A percentile compares a stretch with the other conserved stretches of the same genome.
Evolutionary conservation across 148 eudicot genomes (phyloP).

Genomic region (Euryodendron excelsum): DNA sequence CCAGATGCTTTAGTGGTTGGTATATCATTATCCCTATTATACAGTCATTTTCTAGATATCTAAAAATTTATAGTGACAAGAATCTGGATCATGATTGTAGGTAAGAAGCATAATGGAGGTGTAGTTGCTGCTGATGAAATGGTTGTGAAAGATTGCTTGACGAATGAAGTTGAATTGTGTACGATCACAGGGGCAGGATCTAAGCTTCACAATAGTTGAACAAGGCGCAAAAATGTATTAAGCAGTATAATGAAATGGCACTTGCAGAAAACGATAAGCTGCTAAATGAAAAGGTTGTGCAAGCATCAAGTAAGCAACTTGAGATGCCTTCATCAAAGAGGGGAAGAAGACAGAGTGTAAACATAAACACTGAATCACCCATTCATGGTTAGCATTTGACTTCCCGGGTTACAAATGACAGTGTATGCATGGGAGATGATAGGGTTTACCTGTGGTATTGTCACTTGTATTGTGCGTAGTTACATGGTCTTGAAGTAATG

Average conservation of each 20-base stretch:
- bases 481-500: neutral
- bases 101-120: constrained; percentile 12
- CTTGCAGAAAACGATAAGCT: constrained; percentile 13
- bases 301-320: constrained; percentile 6
- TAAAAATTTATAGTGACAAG: neutral
- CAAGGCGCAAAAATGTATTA: constrained; percentile 12
- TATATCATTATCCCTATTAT: neutral
- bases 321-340: constrained; percentile 23
- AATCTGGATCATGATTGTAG: constrained; percentile 8
- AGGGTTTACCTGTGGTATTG: too few relatives aligned
- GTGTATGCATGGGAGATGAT: too few relatives aligned
- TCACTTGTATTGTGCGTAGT: neutral
- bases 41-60: neutral
- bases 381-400: constrained; percentile 32
- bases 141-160: constrained; percentile 12
- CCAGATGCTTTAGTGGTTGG: constrained; percentile 27
- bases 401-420: neutral
- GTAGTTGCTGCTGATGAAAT: constrained; percentile 20
- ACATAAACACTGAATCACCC: constrained; percentile 22
- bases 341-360: constrained; percentile 27
- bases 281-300: constrained; percentile 18
- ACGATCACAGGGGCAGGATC: constrained; percentile 14
- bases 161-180: constrained; percentile 24
- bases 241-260: constrained; percentile 14
- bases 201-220: constrained; percentile 15